Base-by-base conservation (phyloP, 371 early-diverging fungal genomes). In the Entomophthora muscae region DNA sequence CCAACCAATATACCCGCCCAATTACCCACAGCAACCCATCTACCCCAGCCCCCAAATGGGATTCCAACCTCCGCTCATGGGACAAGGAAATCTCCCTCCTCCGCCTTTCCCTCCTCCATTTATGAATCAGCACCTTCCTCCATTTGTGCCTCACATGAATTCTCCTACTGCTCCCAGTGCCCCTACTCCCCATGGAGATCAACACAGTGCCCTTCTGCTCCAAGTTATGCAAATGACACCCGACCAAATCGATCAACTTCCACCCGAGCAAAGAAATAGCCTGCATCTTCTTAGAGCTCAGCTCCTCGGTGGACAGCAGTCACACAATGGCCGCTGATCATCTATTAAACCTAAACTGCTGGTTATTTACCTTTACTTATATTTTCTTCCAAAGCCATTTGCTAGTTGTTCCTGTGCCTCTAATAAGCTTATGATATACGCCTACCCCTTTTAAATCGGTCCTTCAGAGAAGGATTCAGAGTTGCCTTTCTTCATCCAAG, bases 141-240 rank as follows among this genome's bases (percentile, higher is more conserved):
- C 30, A 17, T 13, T 33, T 51, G 23, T 32, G 17, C 7, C 61
- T 30, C 32, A 13, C 22, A 12, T 32, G 3, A 51, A 30, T 24
- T 61, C 42, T 32, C 21, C 29, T 22, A 3, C 26, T 21, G 28
- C 21, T 52, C 22, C 1, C 2, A 28, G 21, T 51, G 42, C 33
- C 7, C 53, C 27, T 24, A 42, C 23, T 58, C 32, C 32, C 21
- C 52, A 26, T 57, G 13, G n/a, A n/a, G n/a, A 75, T 54, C 74
- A 76, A 24, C 76, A 76, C 68, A 73, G 76, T 65, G 75, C 72
- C 22, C 64, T 80, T 32, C 65, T 80, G 58, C 71, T 75, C 72
- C 76, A 78, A 67, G 76, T 80, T 7, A 53, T 80, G 32, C 75
- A 75, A 57, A 67, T 80, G 5, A 75, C 79, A 22, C 78, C 74